A percentile compares a stretch with the other conserved stretches of the same genome.
Conservation (phyloP, 495 filamentous ascomycete species). For the Cercophora scortea region DNA sequence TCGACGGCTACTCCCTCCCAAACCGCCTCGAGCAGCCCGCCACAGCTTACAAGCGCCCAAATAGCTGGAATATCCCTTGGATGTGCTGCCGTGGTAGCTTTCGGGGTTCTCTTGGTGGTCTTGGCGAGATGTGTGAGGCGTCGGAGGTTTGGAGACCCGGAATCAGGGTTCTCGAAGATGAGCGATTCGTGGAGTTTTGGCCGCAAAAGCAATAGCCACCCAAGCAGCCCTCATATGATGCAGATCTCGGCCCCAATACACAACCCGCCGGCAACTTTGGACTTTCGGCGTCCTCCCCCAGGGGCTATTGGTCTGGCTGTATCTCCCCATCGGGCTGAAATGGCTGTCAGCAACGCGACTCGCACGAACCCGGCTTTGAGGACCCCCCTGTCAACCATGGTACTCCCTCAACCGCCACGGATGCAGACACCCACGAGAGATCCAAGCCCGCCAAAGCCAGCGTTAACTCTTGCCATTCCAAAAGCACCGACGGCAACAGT, state of each 20-base stretch:
- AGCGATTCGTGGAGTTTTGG: slow-evolving; percentile 23
- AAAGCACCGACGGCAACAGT: not conserved
- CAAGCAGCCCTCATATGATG: slow-evolving; percentile 4
- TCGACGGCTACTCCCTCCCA: slow-evolving; percentile 7
- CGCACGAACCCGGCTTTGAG: not conserved
- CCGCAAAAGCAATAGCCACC: slow-evolving; percentile 3
- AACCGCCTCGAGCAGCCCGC: not conserved
- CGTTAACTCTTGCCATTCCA: slow-evolving; percentile 27
- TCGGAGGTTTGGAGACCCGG: slow-evolving; percentile 25
- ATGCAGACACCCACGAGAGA: slow-evolving; percentile 10
- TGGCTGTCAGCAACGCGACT: not conserved
- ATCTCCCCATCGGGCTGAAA: not conserved
- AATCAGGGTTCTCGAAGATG: slow-evolving; percentile 31
- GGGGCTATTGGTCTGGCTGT: slow-evolving; percentile 31
- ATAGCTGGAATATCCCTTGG: slow-evolving; percentile 42
- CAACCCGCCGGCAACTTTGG: slow-evolving; percentile 14
- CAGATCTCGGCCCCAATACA: slow-evolving; percentile 31
- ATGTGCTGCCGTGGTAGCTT: slow-evolving; percentile 27
- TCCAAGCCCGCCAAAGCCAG: slow-evolving; percentile 21
- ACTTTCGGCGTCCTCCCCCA: not conserved
- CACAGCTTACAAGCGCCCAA: slow-evolving; percentile 27
- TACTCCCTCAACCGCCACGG: slow-evolving; percentile 11
- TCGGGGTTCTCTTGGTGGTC: slow-evolving; percentile 33
- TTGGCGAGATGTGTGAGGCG: slow-evolving; percentile 31
- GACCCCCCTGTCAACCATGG: slow-evolving; percentile 1